Percentiles rank a stretch among this genome's conserved stretches.
Conservation (phyloP, 257 asterid species). For the Ajuga chamaepitys region DNA sequence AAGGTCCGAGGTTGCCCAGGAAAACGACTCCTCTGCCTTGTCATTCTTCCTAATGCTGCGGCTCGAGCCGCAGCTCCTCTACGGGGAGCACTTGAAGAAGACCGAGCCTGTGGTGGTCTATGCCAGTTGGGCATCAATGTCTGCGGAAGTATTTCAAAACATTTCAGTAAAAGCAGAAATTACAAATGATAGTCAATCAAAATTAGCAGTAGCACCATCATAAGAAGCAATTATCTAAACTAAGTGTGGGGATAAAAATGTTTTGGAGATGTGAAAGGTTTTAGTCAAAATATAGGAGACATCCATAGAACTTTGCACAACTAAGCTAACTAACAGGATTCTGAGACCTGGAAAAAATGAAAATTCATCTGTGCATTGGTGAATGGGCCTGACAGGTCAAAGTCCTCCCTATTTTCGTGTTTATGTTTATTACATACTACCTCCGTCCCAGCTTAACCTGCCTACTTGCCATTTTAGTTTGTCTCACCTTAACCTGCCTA, state of each 20-base stretch:
- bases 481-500: too few relatives aligned
- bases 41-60: conserved; percentile 40
- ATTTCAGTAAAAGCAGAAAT: conserved; percentile 8
- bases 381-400: background rate
- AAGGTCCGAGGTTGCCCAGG: conserved; percentile 61
- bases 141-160: conserved; percentile 32
- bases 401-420: background rate
- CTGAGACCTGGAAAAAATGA: background rate
- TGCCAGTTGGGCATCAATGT: conserved; percentile 29
- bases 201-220: background rate
- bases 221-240: background rate
- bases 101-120: conserved; percentile 40
- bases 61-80: conserved; percentile 42
- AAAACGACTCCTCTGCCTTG: conserved; percentile 65
- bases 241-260: background rate
- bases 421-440: too few relatives aligned
- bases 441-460: too few relatives aligned
- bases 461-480: too few relatives aligned
- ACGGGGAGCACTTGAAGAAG: conserved; percentile 32
- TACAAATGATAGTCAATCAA: background rate
- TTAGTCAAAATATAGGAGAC: background rate
- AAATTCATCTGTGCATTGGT: background rate
- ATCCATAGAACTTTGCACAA: background rate
- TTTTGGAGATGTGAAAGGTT: background rate
- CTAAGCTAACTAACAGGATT: background rate